phyloP scores from a whole-genome alignment of 208 protist genomes.

The Trichomonas gallinae region DNA sequence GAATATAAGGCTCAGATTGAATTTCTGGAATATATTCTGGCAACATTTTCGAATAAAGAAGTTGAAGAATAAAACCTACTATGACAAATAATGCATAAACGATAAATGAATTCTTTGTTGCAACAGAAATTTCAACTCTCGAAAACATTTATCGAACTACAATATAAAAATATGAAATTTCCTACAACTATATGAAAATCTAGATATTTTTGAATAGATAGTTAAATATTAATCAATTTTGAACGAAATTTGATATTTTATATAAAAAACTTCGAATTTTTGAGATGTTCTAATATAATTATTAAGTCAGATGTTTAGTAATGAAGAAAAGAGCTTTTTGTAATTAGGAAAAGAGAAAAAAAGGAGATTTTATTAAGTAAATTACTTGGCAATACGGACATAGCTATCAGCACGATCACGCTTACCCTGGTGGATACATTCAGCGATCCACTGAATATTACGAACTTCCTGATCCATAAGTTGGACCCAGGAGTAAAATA shows the following conservation, averaged over 20 bases:
- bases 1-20: background rate
- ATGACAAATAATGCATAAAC: background rate
- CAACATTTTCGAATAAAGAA: background rate
- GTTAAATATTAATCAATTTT: too few species aligned
- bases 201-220: too few species aligned
- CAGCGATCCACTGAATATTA: slow-evolving; percentile 44
- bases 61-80: background rate
- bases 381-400: background rate
- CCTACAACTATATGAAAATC: too few species aligned
- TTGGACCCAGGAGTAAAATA: slow-evolving; percentile 37
- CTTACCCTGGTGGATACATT: slow-evolving; percentile 35
- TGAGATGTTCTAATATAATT: too few species aligned
- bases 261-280: too few species aligned
- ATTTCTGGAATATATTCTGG: background rate
- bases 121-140: background rate
- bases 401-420: background rate
- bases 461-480: slow-evolving; percentile 42
- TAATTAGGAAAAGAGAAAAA: background rate
- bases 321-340: background rate
- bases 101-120: background rate
- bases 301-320: too few species aligned
- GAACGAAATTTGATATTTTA: too few species aligned
- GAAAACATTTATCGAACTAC: background rate
- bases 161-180: too few species aligned
- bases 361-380: background rate